phyloP scores from a whole-genome alignment of 768 basidiomycete species.

The Pholiota molesta region DNA sequence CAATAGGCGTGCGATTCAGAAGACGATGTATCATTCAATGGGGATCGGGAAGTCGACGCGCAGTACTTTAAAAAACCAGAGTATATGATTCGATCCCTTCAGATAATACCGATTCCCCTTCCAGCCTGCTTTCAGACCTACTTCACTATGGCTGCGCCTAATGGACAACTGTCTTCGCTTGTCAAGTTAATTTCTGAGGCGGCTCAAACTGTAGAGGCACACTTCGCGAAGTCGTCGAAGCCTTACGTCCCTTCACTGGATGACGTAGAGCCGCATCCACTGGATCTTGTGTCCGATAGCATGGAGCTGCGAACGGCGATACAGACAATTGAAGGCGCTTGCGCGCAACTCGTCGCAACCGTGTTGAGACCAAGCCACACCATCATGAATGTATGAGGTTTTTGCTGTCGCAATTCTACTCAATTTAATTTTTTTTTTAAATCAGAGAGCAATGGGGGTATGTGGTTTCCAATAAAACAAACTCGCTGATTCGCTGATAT shows the following conservation, averaged over 20 bases:
- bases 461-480: background rate
- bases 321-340: slow-evolving; percentile 31
- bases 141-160: background rate
- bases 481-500: background rate
- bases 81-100: background rate
- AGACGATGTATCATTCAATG: background rate
- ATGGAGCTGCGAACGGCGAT: slow-evolving; percentile 24
- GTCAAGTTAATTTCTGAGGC: slow-evolving; percentile 23
- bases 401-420: background rate
- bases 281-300: slow-evolving; percentile 17
- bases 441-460: background rate
- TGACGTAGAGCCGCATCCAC: slow-evolving; percentile 22
- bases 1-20: background rate
- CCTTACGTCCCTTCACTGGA: slow-evolving; percentile 29
- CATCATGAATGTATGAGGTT: slow-evolving; percentile 27
- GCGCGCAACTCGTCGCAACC: slow-evolving; percentile 29
- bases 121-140: background rate
- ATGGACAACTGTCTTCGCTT: slow-evolving; percentile 17
- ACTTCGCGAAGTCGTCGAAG: slow-evolving; percentile 25
- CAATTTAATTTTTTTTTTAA: background rate
- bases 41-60: background rate
- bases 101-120: background rate
- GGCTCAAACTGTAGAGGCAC: slow-evolving; percentile 23
- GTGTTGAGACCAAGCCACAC: slow-evolving; percentile 27
- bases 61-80: background rate